Conservation (phyloP, 2,329 filamentous ascomycete genomes). For the Gaeumannomyces tritici region DNA sequence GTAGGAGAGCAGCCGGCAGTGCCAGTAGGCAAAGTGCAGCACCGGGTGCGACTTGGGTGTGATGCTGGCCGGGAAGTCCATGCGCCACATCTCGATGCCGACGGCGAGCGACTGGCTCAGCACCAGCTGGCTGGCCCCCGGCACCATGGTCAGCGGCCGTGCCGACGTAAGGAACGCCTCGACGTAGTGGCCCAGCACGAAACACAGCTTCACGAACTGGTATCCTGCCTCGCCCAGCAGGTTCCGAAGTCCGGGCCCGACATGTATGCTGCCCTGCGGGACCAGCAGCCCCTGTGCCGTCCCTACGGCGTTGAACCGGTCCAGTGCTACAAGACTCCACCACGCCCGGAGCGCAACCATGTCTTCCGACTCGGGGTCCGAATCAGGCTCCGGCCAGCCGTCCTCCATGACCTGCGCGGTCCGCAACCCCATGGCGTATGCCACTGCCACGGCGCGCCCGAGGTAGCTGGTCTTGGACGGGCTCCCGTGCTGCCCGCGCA, state of each 20-base stretch:
- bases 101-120: constrained; percentile 36
- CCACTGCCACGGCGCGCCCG: constrained; percentile 55
- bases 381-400: constrained; percentile 25
- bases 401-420: constrained; percentile 17
- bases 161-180: constrained; percentile 3
- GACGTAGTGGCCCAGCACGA: constrained; percentile 35
- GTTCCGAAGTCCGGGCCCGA: constrained; percentile 47
- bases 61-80: constrained; percentile 48
- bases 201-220: constrained; percentile 39
- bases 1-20: constrained; percentile 54
- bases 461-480: constrained; percentile 46
- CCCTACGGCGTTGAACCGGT: constrained; percentile 64
- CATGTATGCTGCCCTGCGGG: constrained; percentile 49
- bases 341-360: constrained; percentile 55
- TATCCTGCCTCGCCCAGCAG: constrained; percentile 55
- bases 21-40: constrained; percentile 61
- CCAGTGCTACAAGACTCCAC: constrained; percentile 64
- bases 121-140: neutral
- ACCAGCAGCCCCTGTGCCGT: constrained; percentile 54
- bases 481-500: constrained; percentile 30
- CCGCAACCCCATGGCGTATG: constrained; percentile 56
- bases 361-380: constrained; percentile 50
- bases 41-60: constrained; percentile 42
- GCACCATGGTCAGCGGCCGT: neutral
- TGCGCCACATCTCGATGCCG: constrained; percentile 56